Evolutionary conservation across 306 rosid genomes (phyloP).

Genomic region (Begonia masoniana): DNA sequence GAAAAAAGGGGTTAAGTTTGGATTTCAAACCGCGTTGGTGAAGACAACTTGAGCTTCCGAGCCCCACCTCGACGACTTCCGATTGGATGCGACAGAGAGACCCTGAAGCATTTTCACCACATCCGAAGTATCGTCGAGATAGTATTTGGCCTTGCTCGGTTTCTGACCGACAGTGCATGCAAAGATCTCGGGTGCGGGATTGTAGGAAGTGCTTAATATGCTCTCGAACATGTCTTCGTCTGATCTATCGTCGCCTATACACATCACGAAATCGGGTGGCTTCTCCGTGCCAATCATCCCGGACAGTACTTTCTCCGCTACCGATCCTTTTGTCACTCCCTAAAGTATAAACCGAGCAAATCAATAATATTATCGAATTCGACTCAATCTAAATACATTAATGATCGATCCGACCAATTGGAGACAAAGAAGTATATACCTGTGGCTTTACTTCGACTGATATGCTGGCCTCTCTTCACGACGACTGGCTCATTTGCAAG

Average conservation of each 20-base stretch:
- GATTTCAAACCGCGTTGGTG: slow-evolving; percentile 23
- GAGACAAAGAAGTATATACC: slow-evolving; percentile 17
- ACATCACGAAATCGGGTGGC: slow-evolving; percentile 56
- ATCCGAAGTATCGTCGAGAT: slow-evolving; percentile 44
- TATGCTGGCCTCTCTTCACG: slow-evolving; percentile 44
- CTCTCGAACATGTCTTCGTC: slow-evolving; percentile 87
- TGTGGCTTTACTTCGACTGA: slow-evolving; percentile 62
- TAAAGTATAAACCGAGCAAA: slow-evolving; percentile 11
- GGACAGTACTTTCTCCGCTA: slow-evolving; percentile 48
- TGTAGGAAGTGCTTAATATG: slow-evolving; percentile 32
- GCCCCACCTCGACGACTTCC: slow-evolving; percentile 13
- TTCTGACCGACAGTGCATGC: slow-evolving; percentile 82
- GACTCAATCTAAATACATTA: too few relatives aligned
- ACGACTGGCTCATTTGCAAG: slow-evolving; percentile 58
- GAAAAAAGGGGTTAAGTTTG: neutral
- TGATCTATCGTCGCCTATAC: slow-evolving; percentile 73
- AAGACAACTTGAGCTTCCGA: slow-evolving; percentile 22
- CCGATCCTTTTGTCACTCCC: slow-evolving; percentile 65
- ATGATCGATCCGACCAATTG: too few relatives aligned
- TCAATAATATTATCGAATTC: neutral
- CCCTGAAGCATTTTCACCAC: slow-evolving; percentile 43
- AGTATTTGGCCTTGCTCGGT: slow-evolving; percentile 84
- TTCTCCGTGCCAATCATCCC: slow-evolving; percentile 26
- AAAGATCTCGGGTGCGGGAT: slow-evolving; percentile 41
- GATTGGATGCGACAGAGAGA: slow-evolving; percentile 30